Percentiles rank a stretch among this genome's conserved stretches.
phyloP scores from a whole-genome alignment of 768 basidiomycete genomes.

The Tephrocybe sp. region DNA sequence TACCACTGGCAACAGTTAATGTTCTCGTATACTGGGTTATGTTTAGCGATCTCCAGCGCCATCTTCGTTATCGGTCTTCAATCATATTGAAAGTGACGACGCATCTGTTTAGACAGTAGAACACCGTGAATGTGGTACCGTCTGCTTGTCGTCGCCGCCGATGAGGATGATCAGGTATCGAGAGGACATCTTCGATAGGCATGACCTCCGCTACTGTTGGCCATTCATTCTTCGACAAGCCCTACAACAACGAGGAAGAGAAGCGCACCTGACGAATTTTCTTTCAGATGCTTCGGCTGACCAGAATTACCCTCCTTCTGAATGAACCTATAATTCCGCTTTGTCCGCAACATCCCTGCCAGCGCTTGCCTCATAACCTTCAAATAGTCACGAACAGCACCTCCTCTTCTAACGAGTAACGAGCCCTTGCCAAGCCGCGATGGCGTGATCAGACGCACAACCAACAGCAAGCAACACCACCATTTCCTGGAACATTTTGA shows the following conservation, averaged over 20 bases:
- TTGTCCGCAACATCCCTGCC: constrained; percentile 97
- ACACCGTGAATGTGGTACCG: constrained; percentile 99
- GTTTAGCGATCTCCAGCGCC: constrained; percentile 95
- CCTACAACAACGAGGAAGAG: background rate
- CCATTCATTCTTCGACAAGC: background rate
- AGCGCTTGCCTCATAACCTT: constrained; percentile 95
- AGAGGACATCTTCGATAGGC: constrained; percentile 92
- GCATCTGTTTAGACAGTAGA: constrained; percentile 95
- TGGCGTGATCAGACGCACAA: constrained; percentile 88
- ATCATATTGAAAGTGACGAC: constrained; percentile 21
- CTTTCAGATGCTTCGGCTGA: constrained; percentile 88
- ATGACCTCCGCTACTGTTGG: constrained; percentile 88
- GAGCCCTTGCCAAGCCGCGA: constrained; percentile 68
- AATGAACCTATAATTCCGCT: constrained; percentile 95
- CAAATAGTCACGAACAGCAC: constrained; percentile 87
- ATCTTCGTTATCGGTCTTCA: constrained; percentile 59
- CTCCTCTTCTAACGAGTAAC: constrained; percentile 83
- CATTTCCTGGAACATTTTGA: constrained; percentile 85
- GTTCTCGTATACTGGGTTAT: constrained; percentile 96
- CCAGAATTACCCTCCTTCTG: constrained; percentile 95
- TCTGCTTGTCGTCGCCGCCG: constrained; percentile 98
- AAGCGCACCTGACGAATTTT: constrained; percentile 70
- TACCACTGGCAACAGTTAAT: constrained; percentile 74
- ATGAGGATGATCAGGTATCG: constrained; percentile 99
- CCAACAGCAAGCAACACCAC: constrained; percentile 95